Evolutionary conservation across 225 moss, liverwort and hornwort species (phyloP).

Genomic region (Physcomitrellopsis africana): DNA sequence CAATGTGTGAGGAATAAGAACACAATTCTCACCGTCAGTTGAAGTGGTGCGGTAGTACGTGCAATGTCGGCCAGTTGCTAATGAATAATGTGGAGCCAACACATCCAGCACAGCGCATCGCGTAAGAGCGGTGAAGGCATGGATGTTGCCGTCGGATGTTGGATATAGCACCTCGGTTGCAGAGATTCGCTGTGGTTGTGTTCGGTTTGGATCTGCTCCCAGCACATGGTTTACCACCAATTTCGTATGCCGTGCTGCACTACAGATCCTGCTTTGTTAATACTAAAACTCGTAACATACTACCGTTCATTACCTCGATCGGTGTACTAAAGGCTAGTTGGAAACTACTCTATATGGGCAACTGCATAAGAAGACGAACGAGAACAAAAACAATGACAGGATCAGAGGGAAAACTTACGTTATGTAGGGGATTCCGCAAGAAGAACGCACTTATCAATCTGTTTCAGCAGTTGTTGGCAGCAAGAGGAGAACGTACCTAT

Average conservation of each 20-base stretch:
- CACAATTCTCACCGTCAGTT: constrained; percentile 38
- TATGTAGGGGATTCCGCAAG: background rate
- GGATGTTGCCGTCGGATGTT: constrained; percentile 93
- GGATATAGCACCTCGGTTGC: constrained; percentile 84
- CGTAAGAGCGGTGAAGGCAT: constrained; percentile 90
- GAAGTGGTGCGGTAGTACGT: constrained; percentile 83
- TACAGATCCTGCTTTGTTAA: constrained; percentile 9
- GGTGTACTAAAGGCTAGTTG: too few species aligned
- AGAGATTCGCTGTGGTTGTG: constrained; percentile 53
- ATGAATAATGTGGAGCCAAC: constrained; percentile 87
- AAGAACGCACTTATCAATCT: background rate
- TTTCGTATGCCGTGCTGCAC: constrained; percentile 78
- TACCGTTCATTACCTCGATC: background rate
- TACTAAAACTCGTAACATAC: background rate
- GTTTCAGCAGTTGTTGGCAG: background rate
- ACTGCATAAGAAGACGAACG: background rate
- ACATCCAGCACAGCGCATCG: constrained; percentile 96
- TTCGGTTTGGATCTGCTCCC: constrained; percentile 36
- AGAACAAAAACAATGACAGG: too few species aligned
- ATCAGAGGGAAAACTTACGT: too few species aligned
- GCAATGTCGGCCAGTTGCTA: constrained; percentile 75
- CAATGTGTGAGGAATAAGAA: background rate
- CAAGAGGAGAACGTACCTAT: constrained; percentile 47
- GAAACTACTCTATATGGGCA: too few species aligned
- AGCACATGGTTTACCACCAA: constrained; percentile 76